Evolutionary conservation across 352 stramenopile genomes (phyloP).

Genomic region (Phytopythium oedochilum): DNA sequence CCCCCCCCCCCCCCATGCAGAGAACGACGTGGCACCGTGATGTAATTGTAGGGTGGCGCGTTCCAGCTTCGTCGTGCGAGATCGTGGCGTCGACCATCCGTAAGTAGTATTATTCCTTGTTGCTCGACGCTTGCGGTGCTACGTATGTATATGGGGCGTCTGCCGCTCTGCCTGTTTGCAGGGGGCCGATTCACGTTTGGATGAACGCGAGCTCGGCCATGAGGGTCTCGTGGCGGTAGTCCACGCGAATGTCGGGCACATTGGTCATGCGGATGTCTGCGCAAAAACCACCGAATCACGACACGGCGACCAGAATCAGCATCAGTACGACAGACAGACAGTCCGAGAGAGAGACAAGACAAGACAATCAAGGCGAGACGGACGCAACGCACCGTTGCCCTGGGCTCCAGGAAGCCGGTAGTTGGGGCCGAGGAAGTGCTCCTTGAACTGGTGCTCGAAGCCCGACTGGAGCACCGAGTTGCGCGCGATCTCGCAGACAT

Average conservation of each 20-base stretch:
- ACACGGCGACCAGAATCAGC: too few relatives aligned
- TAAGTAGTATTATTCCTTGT: constrained; percentile 1
- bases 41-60: background rate
- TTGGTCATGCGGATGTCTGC: constrained; percentile 93
- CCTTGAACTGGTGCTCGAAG: constrained; percentile 97
- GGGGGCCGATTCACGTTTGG: constrained; percentile 59
- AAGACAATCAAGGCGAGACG: background rate
- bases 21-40: background rate
- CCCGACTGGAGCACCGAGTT: constrained; percentile 98
- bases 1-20: too few relatives aligned
- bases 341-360: constrained; percentile 2
- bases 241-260: constrained; percentile 90
- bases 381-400: constrained; percentile 72
- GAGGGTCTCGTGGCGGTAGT: constrained; percentile 87
- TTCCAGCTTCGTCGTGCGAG: background rate
- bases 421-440: constrained; percentile 94
- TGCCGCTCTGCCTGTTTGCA: too few relatives aligned
- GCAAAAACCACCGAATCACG: too few relatives aligned
- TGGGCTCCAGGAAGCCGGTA: constrained; percentile 76
- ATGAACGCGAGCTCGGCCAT: constrained; percentile 70
- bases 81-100: background rate
- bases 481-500: constrained; percentile 98
- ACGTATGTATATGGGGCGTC: background rate
- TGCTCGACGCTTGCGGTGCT: background rate
- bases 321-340: constrained; percentile 11